A percentile compares a stretch with the other conserved stretches of the same genome.
Conservation (phyloP, 2,329 filamentous ascomycete genomes). For the Pseudogymnoascus pannorum region DNA sequence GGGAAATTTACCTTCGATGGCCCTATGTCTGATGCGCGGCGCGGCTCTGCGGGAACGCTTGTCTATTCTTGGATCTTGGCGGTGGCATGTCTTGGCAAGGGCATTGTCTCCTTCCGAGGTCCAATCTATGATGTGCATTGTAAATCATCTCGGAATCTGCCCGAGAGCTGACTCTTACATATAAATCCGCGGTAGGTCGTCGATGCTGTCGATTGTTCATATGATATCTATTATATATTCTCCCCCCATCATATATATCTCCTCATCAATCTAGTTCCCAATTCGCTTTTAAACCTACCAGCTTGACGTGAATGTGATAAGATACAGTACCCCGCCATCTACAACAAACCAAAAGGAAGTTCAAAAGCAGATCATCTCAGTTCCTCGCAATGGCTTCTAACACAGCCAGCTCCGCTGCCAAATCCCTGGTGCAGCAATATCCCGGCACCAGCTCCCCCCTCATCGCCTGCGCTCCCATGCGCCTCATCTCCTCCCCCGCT, state of each 20-base stretch:
- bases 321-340: background rate
- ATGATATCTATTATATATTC: background rate
- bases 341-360: background rate
- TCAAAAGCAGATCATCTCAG: background rate
- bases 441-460: slow-evolving; percentile 53
- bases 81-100: background rate
- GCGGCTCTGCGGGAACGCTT: slow-evolving; percentile 9
- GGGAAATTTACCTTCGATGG: background rate
- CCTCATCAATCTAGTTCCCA: background rate
- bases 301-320: background rate
- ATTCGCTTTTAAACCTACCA: background rate
- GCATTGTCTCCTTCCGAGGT: background rate
- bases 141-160: background rate
- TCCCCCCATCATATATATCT: background rate
- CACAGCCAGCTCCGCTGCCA: background rate
- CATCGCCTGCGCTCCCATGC: slow-evolving; percentile 61
- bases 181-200: background rate
- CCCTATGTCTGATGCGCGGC: background rate
- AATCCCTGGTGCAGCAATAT: slow-evolving; percentile 32
- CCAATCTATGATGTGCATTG: background rate
- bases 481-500: slow-evolving; percentile 47
- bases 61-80: background rate
- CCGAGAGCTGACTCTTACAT: background rate
- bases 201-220: background rate
- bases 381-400: background rate